Base-by-base conservation (phyloP, 371 early-diverging fungal genomes). In the Syncephalis plumigaleata region DNA sequence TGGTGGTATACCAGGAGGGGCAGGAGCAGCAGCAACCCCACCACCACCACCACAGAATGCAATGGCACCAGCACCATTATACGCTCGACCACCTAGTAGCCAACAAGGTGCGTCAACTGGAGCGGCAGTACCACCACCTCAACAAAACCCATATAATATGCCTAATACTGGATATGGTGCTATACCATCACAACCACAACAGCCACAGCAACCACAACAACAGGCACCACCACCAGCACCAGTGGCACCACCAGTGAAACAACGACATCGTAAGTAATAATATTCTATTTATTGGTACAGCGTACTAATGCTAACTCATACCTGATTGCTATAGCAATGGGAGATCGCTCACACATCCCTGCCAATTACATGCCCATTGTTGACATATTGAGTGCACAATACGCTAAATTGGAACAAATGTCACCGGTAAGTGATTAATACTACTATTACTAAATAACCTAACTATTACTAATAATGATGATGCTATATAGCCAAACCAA, bases 271-370 rank as follows among this genome's bases (percentile, higher is more conserved):
- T 66, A 62, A 54, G 66, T 63, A 17, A n/a, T 40, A 9, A 16
- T 17, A 9, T 15, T 44, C 16, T n/a, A n/a, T n/a, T n/a, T n/a
- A n/a, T n/a, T n/a, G n/a, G n/a, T n/a, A n/a, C n/a, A n/a, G n/a
- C n/a, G n/a, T n/a, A n/a, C n/a, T n/a, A n/a, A n/a, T n/a, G n/a
- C n/a, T n/a, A n/a, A n/a, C n/a, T n/a, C n/a, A n/a, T n/a, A n/a
- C n/a, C n/a, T n/a, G n/a, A n/a, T 38, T 26, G 13, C 9, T 25
- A 21, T 44, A 79, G 78, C 79, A 21, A 57, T 64, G 3, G 84
- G 85, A 3, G 90, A 89, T 56, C 72, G 84, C 44, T 67, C 74
- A 13, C 84, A 84, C 54, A 78, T 89, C 37, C 76, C 84, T n/a
- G 60, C 71, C 3, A 66, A 64, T 22, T 75, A 83, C 44, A 74